These are phyloP conservation scores for Debaryomyces nepalensis DNA, from an alignment of 1,139 yeast species.

Conservation along the genomic window DNA sequence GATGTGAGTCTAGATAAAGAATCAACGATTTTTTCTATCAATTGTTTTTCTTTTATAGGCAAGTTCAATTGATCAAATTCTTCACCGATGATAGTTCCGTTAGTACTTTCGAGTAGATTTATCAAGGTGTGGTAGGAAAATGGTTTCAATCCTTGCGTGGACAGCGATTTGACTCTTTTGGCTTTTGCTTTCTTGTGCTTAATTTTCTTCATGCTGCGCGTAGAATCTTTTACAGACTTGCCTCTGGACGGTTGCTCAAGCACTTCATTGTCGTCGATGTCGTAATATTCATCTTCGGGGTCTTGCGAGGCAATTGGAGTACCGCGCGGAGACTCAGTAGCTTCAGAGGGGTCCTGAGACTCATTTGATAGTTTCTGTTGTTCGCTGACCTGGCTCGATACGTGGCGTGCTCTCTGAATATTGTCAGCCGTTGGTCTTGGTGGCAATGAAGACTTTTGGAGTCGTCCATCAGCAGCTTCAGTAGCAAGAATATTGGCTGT, in stretches of 20 bases:
- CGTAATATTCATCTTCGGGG: slow-evolving; percentile 43
- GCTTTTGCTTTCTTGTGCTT: slow-evolving; percentile 24
- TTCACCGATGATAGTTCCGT: slow-evolving; percentile 65
- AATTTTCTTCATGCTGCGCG: slow-evolving; percentile 23
- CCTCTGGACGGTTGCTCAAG: slow-evolving; percentile 36
- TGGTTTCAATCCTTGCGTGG: slow-evolving; percentile 39
- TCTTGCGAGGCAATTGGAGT: slow-evolving; percentile 10
- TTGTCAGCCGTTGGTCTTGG: slow-evolving; percentile 44
- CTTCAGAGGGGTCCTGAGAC: slow-evolving; percentile 5
- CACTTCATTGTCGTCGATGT: slow-evolving; percentile 44
- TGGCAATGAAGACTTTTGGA: slow-evolving; percentile 27
- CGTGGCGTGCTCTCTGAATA: slow-evolving; percentile 37
- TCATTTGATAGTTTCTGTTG: slow-evolving; percentile 5
- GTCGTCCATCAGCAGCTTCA: slow-evolving; percentile 4
- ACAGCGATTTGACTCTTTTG: slow-evolving; percentile 19
- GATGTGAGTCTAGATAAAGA: slow-evolving; percentile 83
- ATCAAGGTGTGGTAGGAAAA: slow-evolving; percentile 64
- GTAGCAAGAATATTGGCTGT: slow-evolving; percentile 11
- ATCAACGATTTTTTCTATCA: slow-evolving; percentile 83
- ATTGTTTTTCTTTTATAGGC: slow-evolving; percentile 75
- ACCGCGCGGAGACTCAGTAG: neutral
- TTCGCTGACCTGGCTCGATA: slow-evolving; percentile 26
- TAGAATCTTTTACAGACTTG: slow-evolving; percentile 44
- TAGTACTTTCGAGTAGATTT: slow-evolving; percentile 62
- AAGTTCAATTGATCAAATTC: slow-evolving; percentile 77